Evolutionary conservation across 306 rosid species (phyloP).

Genomic region (Erythrophleum fordii): DNA sequence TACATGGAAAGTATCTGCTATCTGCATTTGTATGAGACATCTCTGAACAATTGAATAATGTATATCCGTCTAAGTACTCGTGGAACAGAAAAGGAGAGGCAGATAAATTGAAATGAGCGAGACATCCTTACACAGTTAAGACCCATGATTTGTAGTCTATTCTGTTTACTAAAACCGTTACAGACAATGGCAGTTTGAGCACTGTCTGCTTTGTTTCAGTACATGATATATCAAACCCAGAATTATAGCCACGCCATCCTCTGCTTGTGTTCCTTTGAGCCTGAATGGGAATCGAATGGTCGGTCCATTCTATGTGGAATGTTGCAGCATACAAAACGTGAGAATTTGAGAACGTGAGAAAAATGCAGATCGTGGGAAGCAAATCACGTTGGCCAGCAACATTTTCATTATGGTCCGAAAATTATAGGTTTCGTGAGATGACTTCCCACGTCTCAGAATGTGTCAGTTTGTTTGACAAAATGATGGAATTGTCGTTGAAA

Average conservation of each 20-base stretch:
- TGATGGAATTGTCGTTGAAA: too few species aligned
- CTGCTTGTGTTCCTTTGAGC: conserved; percentile 24
- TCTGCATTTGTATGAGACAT: neutral
- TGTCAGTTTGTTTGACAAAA: too few species aligned
- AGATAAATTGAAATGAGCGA: neutral
- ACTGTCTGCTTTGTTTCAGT: conserved; percentile 13
- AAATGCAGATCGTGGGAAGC: too few species aligned
- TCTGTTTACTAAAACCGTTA: neutral
- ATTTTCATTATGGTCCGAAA: too few species aligned
- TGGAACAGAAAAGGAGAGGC: conserved; percentile 30
- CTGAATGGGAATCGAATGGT: conserved; percentile 32
- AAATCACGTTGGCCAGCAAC: too few species aligned
- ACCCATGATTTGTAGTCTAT: conserved; percentile 36
- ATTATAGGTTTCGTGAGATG: too few species aligned
- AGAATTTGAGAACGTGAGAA: too few species aligned
- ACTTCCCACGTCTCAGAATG: too few species aligned
- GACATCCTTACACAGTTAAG: conserved; percentile 24
- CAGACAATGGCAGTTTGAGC: conserved; percentile 28
- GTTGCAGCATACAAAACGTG: too few species aligned
- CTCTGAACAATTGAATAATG: neutral
- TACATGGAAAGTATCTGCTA: too few species aligned
- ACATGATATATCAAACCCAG: conserved; percentile 37
- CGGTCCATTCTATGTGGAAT: conserved; percentile 28
- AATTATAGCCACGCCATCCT: conserved; percentile 20
- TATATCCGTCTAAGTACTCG: neutral